Conservation (phyloP, 805 yeast species). For the Teunomyces panamensis region DNA sequence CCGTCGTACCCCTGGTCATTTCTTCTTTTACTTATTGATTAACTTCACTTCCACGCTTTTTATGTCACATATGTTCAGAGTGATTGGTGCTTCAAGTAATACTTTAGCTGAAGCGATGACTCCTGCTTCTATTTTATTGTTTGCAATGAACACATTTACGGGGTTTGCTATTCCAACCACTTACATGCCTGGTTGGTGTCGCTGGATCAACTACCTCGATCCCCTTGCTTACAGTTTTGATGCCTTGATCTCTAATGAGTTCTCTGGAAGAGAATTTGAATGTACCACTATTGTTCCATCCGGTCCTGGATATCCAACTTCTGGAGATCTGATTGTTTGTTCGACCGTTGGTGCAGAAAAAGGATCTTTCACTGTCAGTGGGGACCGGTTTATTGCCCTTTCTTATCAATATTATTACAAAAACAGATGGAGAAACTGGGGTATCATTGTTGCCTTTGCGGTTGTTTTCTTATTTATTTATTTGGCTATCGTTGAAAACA, state of each 20-base stretch:
- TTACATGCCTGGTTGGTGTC: constrained; percentile 59
- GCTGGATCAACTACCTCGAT: constrained; percentile 61
- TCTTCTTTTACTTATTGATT: constrained; percentile 24
- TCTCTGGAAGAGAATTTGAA: constrained; percentile 41
- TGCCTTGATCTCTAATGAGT: constrained; percentile 56
- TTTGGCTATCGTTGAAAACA: constrained; percentile 49
- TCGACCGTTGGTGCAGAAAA: constrained; percentile 17
- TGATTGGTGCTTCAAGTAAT: constrained; percentile 13
- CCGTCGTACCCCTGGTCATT: constrained; percentile 20
- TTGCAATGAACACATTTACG: constrained; percentile 48
- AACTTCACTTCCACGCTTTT: constrained; percentile 16
- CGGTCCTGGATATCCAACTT: constrained; percentile 28
- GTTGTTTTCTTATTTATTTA: constrained; percentile 54
- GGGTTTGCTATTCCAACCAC: constrained; percentile 60
- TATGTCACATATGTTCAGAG: constrained; percentile 38
- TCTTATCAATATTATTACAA: constrained; percentile 45
- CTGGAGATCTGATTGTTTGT: constrained; percentile 15
- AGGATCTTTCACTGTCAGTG: constrained; percentile 20
- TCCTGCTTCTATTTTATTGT: constrained; percentile 51
- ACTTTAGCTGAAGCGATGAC: constrained; percentile 56
- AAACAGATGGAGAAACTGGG: constrained; percentile 26
- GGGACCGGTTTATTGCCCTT: constrained; percentile 27
- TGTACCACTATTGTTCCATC: constrained; percentile 52
- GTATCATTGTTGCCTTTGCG: constrained; percentile 43
- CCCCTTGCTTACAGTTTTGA: constrained; percentile 60